Evolutionary conservation across 2,329 filamentous ascomycete genomes (phyloP), one percentile per base, ranked within the genome.

Genomic region (Xylaria sp.): DNA sequence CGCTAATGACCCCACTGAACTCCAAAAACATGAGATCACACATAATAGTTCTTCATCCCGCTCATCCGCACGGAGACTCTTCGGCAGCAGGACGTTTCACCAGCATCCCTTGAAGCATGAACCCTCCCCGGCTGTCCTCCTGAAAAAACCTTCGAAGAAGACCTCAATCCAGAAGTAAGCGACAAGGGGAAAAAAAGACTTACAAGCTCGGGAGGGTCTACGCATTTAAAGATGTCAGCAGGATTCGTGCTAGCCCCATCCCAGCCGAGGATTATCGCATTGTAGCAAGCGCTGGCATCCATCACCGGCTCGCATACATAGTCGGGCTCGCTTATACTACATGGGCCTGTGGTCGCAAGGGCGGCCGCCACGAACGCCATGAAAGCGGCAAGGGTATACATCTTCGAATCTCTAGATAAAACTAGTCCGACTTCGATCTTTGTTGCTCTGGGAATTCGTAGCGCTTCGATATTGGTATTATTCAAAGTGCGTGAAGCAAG

Each of bases 181-280:
- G 12, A 54, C 15, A 8, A n/a, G n/a, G n/a, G n/a, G n/a, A 17
- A 38, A 11, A n/a, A 47, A 17, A n/a, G 23, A 63, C 57, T 66
- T 38, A 67, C 66, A 17, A 64, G 17, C 53, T 63, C 63, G 8
- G 61, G 60, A 21, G 61, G 61, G 28, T 66, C 61, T 21, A 64
- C 58, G 46, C 66, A 67, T 5, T 64, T 61, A 3, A 67, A 64
- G n/a, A 67, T 60, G 31, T 66, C 66, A 2, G 54, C 60, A 17
- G 66, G 64, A 40, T 64, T 58, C 17, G n/a, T 52, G 25, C 58
- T 64, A 1, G 63, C 64, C 31, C 61, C 61, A 4, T 60, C 58
- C 61, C 66, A 67, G 21, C 61, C 61, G 12, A 67, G 61, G 15
- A 67, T 66, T 11, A 67, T 67, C 1, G 60, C 56, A 46, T 64